A percentile compares a stretch with the other conserved stretches of the same genome.
phyloP scores from a whole-genome alignment of 2,329 filamentous ascomycete species.

The Penicillium corylophilum region DNA sequence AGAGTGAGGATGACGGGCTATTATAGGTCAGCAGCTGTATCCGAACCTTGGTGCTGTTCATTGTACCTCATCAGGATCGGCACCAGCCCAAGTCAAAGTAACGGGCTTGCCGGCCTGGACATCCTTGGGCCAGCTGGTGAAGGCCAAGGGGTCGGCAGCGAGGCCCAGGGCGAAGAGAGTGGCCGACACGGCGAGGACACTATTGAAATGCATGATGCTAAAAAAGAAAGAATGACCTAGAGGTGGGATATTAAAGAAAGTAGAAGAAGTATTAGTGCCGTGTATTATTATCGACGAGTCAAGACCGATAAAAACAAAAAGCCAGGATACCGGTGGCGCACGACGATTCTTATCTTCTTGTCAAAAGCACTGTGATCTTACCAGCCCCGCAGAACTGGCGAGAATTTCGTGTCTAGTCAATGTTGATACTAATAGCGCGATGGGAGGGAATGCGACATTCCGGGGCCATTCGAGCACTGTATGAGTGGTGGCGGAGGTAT shows the following conservation, averaged over 20 bases:
- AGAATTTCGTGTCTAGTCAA: slow-evolving; percentile 11
- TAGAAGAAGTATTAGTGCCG: slow-evolving; percentile 5
- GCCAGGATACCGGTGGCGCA: slow-evolving; percentile 15
- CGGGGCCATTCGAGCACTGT: slow-evolving; percentile 7
- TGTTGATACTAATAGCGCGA: slow-evolving; percentile 10
- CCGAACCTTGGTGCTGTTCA: neutral
- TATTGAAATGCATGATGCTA: slow-evolving; percentile 51
- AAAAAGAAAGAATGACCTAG: slow-evolving; percentile 1
- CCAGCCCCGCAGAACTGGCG: slow-evolving; percentile 7
- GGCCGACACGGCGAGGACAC: slow-evolving; percentile 48
- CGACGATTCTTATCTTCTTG: slow-evolving; percentile 19
- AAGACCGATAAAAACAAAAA: slow-evolving; percentile 2
- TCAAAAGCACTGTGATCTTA: neutral
- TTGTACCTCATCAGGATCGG: slow-evolving; percentile 36
- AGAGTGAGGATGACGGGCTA: slow-evolving; percentile 57
- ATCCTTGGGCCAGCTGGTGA: slow-evolving; percentile 52
- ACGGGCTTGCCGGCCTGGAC: slow-evolving; percentile 51
- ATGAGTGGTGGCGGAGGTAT: slow-evolving; percentile 1
- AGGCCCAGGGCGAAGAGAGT: slow-evolving; percentile 44
- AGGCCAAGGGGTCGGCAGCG: slow-evolving; percentile 49
- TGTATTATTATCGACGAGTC: slow-evolving; percentile 1
- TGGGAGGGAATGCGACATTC: slow-evolving; percentile 26
- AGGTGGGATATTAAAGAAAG: slow-evolving; percentile 15
- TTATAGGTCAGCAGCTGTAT: neutral
- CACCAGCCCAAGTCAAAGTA: slow-evolving; percentile 50